Conservation (phyloP, 805 yeast genomes). For the Starmerella tilneyi region DNA sequence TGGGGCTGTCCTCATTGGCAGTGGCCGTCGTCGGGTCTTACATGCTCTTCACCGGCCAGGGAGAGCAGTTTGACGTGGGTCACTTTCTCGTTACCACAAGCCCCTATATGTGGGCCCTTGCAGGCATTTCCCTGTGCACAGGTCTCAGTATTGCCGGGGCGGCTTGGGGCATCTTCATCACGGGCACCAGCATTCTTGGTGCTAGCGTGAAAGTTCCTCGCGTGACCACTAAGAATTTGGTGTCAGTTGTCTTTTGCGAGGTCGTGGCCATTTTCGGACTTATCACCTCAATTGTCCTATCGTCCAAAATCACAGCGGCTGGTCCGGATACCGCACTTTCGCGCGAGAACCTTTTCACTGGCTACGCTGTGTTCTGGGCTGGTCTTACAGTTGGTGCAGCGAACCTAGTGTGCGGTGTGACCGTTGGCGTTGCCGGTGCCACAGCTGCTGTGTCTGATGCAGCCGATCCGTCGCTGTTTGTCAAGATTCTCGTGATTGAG, state of each 20-base stretch:
- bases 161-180: constrained; percentile 97
- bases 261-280: constrained; percentile 98
- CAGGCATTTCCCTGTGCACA: constrained; percentile 84
- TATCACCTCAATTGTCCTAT: constrained; percentile 94
- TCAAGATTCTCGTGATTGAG: constrained; percentile 91
- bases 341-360: constrained; percentile 84
- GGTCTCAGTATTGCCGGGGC: constrained; percentile 95
- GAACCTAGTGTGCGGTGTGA: constrained; percentile 90
- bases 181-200: constrained; percentile 89
- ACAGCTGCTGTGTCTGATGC: constrained; percentile 99
- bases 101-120: constrained; percentile 93
- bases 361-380: constrained; percentile 95
- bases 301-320: constrained; percentile 70
- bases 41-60: constrained; percentile 74
- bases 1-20: constrained; percentile 15
- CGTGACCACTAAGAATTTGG: constrained; percentile 92
- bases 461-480: constrained; percentile 89
- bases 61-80: constrained; percentile 87
- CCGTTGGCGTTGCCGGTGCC: constrained; percentile 95
- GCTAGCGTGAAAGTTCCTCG: constrained; percentile 98
- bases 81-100: constrained; percentile 73
- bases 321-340: constrained; percentile 52
- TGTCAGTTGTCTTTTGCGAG: constrained; percentile 95
- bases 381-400: constrained; percentile 91
- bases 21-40: constrained; percentile 22